phyloP scores from a whole-genome alignment of 768 basidiomycete species.

The Naematelia aurantialba region DNA sequence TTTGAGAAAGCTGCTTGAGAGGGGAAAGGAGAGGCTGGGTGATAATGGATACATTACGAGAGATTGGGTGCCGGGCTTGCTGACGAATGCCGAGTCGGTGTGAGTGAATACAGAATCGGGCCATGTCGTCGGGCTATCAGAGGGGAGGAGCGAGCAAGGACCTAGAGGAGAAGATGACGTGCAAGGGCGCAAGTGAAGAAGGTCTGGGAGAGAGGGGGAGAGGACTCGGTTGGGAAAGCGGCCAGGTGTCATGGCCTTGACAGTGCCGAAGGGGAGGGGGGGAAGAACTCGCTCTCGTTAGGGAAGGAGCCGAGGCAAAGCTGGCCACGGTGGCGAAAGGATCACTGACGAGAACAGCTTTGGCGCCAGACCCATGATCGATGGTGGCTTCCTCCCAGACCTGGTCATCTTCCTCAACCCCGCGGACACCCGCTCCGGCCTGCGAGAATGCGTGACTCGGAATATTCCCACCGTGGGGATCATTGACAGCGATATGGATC shows the following conservation, averaged over 20 bases:
- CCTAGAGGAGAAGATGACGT: not conserved
- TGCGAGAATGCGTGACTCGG: conserved; percentile 82
- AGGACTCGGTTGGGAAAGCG: not conserved
- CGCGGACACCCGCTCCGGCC: conserved; percentile 68
- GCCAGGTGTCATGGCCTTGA: no score
- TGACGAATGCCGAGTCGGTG: conserved; percentile 65
- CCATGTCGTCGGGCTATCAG: no score
- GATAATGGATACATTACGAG: conserved; percentile 77
- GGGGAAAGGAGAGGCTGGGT: conserved; percentile 75
- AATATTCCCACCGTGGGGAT: conserved; percentile 92
- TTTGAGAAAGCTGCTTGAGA: conserved; percentile 65
- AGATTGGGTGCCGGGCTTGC: conserved; percentile 88
- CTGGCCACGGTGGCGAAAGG: no score
- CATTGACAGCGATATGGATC: conserved; percentile 92
- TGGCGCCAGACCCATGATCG: conserved; percentile 41
- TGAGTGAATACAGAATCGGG: no score
- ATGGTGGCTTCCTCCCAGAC: conserved; percentile 61
- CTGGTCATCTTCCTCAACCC: conserved; percentile 90
- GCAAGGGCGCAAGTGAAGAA: no score
- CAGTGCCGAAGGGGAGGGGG: no score
- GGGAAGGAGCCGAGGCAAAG: no score
- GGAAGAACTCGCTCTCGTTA: no score
- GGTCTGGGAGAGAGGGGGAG: not conserved
- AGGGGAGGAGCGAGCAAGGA: not conserved
- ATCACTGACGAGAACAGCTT: no score